These are phyloP conservation scores for Boletus edulis DNA, from an alignment of 768 basidiomycete genomes.

Conservation along the genomic window DNA sequence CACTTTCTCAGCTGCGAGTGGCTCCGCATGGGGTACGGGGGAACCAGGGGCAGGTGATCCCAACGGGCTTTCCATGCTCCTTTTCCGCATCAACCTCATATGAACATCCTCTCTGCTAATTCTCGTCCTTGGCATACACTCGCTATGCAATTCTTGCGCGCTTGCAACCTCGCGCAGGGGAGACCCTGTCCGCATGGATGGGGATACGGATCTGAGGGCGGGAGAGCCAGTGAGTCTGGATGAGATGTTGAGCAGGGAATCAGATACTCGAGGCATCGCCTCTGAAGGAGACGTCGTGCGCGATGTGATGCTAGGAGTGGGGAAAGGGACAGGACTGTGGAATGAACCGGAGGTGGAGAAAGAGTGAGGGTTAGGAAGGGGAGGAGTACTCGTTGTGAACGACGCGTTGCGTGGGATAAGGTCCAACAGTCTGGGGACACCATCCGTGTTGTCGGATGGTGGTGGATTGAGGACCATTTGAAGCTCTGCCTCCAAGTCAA, in stretches of 20 bases:
- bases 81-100: conserved; percentile 43
- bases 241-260: conserved; percentile 21
- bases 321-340: background rate
- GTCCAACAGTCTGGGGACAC: conserved; percentile 23
- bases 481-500: conserved; percentile 33
- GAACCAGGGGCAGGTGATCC: conserved; percentile 17
- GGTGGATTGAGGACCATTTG: conserved; percentile 19
- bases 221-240: conserved; percentile 19
- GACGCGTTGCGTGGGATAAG: conserved; percentile 21
- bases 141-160: conserved; percentile 18
- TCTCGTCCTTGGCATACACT: conserved; percentile 35
- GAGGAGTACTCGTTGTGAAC: conserved; percentile 30
- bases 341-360: conserved; percentile 20
- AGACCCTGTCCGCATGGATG: conserved; percentile 23
- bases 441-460: conserved; percentile 7
- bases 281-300: conserved; percentile 13
- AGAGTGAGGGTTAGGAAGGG: conserved; percentile 20
- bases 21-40: conserved; percentile 1
- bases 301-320: background rate
- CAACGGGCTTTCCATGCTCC: conserved; percentile 44
- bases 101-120: conserved; percentile 57
- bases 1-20: background rate
- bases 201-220: conserved; percentile 19
- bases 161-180: conserved; percentile 26
- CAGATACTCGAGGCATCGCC: conserved; percentile 16